phyloP scores from a whole-genome alignment of 106 monocot genomes.

The Agapanthus africanus region DNA sequence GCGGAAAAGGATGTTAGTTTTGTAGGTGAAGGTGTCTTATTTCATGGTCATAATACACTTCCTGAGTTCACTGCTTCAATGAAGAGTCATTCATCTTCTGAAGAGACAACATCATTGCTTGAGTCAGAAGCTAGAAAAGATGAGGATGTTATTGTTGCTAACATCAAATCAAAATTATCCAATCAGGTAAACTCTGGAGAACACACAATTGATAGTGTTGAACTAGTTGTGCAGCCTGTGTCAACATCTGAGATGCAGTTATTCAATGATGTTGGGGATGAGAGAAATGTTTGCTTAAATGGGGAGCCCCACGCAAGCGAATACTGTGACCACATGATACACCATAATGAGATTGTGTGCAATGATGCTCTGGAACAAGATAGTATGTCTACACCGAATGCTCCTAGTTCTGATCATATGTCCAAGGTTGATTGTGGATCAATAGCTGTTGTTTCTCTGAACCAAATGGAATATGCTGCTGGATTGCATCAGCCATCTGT shows the following conservation, averaged over 20 bases:
- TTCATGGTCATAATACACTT: constrained; percentile 8
- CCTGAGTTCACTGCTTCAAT: constrained; percentile 9
- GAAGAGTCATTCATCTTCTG: constrained; percentile 4
- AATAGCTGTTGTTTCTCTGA: constrained; percentile 8
- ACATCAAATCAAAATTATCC: neutral
- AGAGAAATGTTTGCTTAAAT: neutral
- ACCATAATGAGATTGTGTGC: neutral
- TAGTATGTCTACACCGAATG: neutral
- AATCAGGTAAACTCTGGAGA: constrained; percentile 8
- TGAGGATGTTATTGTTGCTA: constrained; percentile 7
- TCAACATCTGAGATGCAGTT: constrained; percentile 8
- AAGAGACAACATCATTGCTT: constrained; percentile 5
- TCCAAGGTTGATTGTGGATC: constrained; percentile 7
- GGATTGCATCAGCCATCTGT: constrained; percentile 8
- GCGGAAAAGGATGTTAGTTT: constrained; percentile 6
- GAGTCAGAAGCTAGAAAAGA: constrained; percentile 8
- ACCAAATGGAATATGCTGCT: constrained; percentile 11
- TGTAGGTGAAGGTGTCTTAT: constrained; percentile 10
- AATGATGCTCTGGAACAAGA: constrained; percentile 7
- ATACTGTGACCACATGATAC: neutral
- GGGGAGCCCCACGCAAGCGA: neutral
- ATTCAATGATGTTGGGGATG: constrained; percentile 3
- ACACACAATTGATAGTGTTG: neutral
- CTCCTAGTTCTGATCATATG: neutral
- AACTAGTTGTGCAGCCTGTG: constrained; percentile 6